These are phyloP conservation scores for Hyphodiscus sp. DNA, from an alignment of 2,329 filamentous ascomycete genomes.

Conservation along the genomic window DNA sequence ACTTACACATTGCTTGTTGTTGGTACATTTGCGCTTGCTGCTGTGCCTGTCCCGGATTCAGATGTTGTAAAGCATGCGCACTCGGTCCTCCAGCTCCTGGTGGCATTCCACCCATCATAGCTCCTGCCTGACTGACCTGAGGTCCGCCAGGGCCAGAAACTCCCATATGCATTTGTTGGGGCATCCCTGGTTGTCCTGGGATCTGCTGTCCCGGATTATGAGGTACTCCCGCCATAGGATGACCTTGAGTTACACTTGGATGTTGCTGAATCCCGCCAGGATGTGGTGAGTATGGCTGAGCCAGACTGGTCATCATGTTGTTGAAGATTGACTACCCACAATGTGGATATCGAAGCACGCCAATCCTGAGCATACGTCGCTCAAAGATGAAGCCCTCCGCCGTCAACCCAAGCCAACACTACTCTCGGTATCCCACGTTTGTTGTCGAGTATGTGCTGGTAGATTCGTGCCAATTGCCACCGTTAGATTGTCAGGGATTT, in stretches of 20 bases:
- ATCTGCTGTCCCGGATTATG: constrained; percentile 61
- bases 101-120: constrained; percentile 72
- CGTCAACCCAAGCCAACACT: constrained; percentile 41
- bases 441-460: constrained; percentile 5
- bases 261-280: constrained; percentile 65
- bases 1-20: constrained; percentile 27
- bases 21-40: constrained; percentile 30
- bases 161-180: constrained; percentile 67
- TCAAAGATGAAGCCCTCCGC: constrained; percentile 25
- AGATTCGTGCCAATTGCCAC: not conserved
- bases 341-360: constrained; percentile 50
- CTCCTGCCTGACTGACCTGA: constrained; percentile 62
- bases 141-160: constrained; percentile 63
- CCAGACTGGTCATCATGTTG: constrained; percentile 67
- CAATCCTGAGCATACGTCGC: constrained; percentile 23
- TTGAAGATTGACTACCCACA: constrained; percentile 41
- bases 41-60: constrained; percentile 48
- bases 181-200: constrained; percentile 53
- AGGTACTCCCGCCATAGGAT: constrained; percentile 47
- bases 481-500: not conserved
- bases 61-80: constrained; percentile 65
- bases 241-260: constrained; percentile 56
- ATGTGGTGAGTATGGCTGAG: constrained; percentile 62
- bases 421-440: constrained; percentile 15
- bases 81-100: constrained; percentile 52